Base-by-base conservation (phyloP, 192 early-diverging fungal genomes). In the Entophlyctis luteolus region DNA sequence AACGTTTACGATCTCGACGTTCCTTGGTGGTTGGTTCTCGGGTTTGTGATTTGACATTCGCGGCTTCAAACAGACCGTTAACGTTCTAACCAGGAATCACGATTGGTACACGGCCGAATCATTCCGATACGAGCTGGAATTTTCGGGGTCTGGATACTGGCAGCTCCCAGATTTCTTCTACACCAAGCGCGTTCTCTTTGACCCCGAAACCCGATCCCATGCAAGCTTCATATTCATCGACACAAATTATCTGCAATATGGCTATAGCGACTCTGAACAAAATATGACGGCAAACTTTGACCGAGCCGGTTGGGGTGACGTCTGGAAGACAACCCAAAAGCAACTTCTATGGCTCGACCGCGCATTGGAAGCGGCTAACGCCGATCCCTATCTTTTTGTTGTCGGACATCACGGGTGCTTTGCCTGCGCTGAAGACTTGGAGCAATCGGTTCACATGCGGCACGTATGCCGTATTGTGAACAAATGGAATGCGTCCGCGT, bases 171-270 rank as follows among this genome's bases (percentile, higher is more conserved):
- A 57, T 37, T 60, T 32, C 29, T 69, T 69, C 56, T 69, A 46
- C 20, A 47, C 31, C 28, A 6, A 35, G 16, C 53, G 54, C 67
- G 29, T 69, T 3, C 3, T 16, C 4, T 20, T 63, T 0, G n/a
- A 12, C 3, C 25, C 10, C 5, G 14, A n/a, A 36, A 63, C n/a
- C 18, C 6, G n/a, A 14, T 20, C 14, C 5, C 25, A 22, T 27
- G 62, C 48, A 14, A 32, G 47, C 14, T 59, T 69, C 47, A 46
- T 69, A 4, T 69, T 69, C 42, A 65, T 69, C 42, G 67, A 69
- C 6, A 69, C 67, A 10, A 46, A 69, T 45, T 34, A 59, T 4
- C 20, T 63, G 31, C 45, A 59, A 25, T 69, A 69, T 35, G 67
- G 67, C 14, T 59, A 69, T 32, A 31, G 14, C 20, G 23, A 18